A percentile compares a stretch with the other conserved stretches of the same genome.
These are phyloP conservation scores for Uronychia setigera DNA, from an alignment of 73 alveolate genomes.

Conservation along the genomic window DNA sequence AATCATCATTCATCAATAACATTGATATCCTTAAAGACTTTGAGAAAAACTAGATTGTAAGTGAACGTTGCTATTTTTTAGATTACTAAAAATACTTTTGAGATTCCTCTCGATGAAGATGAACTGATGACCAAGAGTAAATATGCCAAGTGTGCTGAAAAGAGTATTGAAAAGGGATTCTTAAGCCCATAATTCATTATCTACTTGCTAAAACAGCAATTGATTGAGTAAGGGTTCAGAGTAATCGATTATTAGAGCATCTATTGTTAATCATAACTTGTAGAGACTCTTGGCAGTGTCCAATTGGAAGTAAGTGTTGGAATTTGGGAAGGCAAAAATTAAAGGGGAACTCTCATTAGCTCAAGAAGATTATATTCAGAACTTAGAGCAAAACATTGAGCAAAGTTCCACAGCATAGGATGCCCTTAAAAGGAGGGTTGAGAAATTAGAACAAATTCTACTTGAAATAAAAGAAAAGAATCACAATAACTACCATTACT, in stretches of 20 bases:
- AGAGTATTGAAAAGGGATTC: not conserved
- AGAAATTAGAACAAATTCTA: not conserved
- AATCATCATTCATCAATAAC: not conserved
- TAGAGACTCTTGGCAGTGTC: not conserved
- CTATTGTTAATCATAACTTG: not conserved
- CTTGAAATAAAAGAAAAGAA: not conserved
- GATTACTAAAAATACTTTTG: not conserved
- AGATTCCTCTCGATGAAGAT: not conserved
- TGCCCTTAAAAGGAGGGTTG: not conserved
- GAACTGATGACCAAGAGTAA: not conserved
- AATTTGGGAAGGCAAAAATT: not conserved
- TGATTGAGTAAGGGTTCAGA: not conserved
- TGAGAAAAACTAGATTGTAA: not conserved
- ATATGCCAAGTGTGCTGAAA: not conserved
- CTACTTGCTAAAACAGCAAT: not conserved
- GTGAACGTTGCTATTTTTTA: not conserved
- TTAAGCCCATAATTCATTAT: not conserved
- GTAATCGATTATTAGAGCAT: not conserved
- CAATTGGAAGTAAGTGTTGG: not conserved
- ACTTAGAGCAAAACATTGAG: not conserved
- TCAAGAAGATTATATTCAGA: not conserved
- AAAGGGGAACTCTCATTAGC: not conserved
- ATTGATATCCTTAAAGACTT: not conserved
- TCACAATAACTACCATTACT: not conserved
- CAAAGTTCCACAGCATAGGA: not conserved